A percentile compares a stretch with the other conserved stretches of the same genome.
Conservation (phyloP, 2,329 filamentous ascomycete genomes). For the Phialemoniopsis sp. region DNA sequence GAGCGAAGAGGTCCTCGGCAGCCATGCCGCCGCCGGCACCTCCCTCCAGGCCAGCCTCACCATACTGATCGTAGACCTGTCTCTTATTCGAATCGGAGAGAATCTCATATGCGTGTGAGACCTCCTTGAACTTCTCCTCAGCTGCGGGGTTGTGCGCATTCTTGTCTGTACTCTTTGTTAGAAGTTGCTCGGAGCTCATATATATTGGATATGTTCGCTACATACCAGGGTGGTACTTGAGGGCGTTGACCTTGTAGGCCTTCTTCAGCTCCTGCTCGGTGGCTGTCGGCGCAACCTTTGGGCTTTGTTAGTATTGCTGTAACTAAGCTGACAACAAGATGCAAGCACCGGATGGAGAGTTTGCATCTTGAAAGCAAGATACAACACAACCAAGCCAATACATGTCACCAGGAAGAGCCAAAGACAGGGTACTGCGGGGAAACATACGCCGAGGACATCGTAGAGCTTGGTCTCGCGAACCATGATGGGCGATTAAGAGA, state of each 20-base stretch:
- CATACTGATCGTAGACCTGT: slow-evolving; percentile 91
- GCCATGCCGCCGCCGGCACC: slow-evolving; percentile 81
- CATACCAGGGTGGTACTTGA: slow-evolving; percentile 82
- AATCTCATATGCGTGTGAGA: slow-evolving; percentile 93
- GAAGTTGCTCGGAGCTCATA: no score
- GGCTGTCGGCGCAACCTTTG: slow-evolving; percentile 70
- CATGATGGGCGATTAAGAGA: slow-evolving; percentile 50
- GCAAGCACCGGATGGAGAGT: slow-evolving; percentile 1
- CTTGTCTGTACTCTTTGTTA: slow-evolving; percentile 63
- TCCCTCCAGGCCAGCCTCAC: slow-evolving; percentile 91
- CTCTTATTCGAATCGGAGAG: slow-evolving; percentile 92
- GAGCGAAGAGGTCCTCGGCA: slow-evolving; percentile 91
- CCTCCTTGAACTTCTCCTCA: slow-evolving; percentile 97
- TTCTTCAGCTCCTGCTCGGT: slow-evolving; percentile 87
- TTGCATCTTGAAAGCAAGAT: neutral
- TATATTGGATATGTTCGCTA: slow-evolving; percentile 5
- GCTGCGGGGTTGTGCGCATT: slow-evolving; percentile 91
- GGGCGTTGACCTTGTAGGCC: slow-evolving; percentile 77
- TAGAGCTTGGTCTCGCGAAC: slow-evolving; percentile 78
- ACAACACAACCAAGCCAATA: neutral
- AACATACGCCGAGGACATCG: slow-evolving; percentile 70
- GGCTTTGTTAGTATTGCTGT: slow-evolving; percentile 15
- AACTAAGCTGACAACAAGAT: no score
- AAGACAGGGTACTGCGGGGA: neutral
- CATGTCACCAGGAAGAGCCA: slow-evolving; percentile 1